A percentile compares a stretch with the other conserved stretches of the same genome.
phyloP scores from a whole-genome alignment of 1,284 basidiomycete genomes.

The Rhodotorula sp. region DNA sequence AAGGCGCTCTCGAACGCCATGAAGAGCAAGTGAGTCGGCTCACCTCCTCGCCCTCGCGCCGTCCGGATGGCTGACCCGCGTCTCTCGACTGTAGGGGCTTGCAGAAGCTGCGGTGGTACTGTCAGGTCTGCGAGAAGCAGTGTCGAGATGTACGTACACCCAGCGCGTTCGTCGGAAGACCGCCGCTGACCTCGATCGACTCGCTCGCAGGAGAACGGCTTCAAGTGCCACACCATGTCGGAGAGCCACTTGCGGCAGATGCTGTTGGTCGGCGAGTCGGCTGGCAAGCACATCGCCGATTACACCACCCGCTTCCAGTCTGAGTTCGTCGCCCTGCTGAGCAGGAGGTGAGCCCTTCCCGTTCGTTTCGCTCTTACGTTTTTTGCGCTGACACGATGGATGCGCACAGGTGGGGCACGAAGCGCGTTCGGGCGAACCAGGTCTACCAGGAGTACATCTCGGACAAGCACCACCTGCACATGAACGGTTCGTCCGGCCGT shows the following conservation, averaged over 20 bases:
- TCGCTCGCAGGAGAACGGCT: constrained; percentile 80
- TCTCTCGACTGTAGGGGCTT: constrained; percentile 54
- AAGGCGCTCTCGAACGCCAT: constrained; percentile 92
- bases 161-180: neutral
- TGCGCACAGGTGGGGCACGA: constrained; percentile 74
- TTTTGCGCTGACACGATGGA: neutral
- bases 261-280: constrained; percentile 84
- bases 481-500: constrained; percentile 75
- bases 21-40: constrained; percentile 70
- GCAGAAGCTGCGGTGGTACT: constrained; percentile 90
- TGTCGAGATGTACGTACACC: constrained; percentile 57
- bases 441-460: constrained; percentile 99
- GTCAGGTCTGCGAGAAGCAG: constrained; percentile 91
- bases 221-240: constrained; percentile 78
- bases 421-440: constrained; percentile 87
- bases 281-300: constrained; percentile 83
- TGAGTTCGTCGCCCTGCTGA: constrained; percentile 85
- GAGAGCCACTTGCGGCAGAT: constrained; percentile 92
- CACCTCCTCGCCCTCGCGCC: neutral
- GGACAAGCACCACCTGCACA: constrained; percentile 92
- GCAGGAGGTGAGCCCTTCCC: constrained; percentile 61
- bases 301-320: constrained; percentile 87
- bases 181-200: neutral
- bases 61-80: neutral
- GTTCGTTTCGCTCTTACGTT: neutral